Base-by-base conservation (phyloP, 352 stramenopile species). In the Phytophthora litchii region DNA sequence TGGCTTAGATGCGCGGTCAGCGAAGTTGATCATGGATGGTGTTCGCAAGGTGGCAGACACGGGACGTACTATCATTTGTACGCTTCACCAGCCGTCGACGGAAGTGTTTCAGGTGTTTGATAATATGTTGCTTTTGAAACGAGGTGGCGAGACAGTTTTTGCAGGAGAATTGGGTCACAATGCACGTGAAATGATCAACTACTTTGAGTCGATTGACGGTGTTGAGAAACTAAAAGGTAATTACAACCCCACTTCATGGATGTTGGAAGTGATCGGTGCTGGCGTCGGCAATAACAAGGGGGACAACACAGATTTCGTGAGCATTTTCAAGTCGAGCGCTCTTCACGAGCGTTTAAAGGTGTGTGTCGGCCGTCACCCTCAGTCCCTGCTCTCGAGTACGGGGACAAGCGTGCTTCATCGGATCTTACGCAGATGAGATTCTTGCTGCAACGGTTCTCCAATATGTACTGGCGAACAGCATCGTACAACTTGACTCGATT, bases 401-500 rank as follows among this genome's bases (percentile, higher is more conserved):
- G 4, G 7, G 38, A 57, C 46, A 64, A 64, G 27, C 47, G 55
- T 17, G 55, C 55, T 23, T 37, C 55, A 31, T 51, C 55, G 10
- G 38, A 58, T 2, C n/a, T 58, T 31, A 64, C 55, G 4, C 55
- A 64, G 31, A 58, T 64, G 55, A 64, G 25, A 21, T 41, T 63
- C 8, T n/a, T 63, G 25, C 19, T 56, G 16, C 14, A 57, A 14
- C 45, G 46, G 7, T 51, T 64, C 29, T 46, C 14, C 35, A 52
- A 58, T 9, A n/a, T 58, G 17, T 64, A 64, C 16, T 64, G 46
- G 54, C 25, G 54, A 16, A 63, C 54, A 5, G 16, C 54, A 16
- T 63, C 54, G 12, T 63, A 32, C 38, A 64, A 64, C 31, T 41
- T 59, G 46, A 64, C 47, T n/a, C 56, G 46, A 8, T 59, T 58